phyloP scores from a whole-genome alignment of 2,329 filamentous ascomycete species.

The Hortaea sp. region DNA sequence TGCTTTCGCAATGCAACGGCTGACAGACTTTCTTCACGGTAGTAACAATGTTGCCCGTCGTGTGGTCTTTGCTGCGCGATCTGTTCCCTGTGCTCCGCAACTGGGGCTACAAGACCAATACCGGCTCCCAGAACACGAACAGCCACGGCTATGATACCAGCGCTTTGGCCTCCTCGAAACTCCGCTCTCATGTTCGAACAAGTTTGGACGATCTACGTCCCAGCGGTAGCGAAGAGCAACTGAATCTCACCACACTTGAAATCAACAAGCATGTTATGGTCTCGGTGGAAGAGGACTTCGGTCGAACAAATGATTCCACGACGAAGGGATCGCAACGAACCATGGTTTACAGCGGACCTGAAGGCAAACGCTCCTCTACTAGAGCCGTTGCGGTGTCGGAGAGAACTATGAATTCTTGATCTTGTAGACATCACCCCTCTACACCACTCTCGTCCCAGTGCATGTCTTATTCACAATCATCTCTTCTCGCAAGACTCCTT shows the following conservation, averaged over 20 bases:
- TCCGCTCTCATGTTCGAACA: background rate
- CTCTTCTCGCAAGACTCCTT: no score
- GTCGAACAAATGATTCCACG: no score
- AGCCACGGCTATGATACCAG: background rate
- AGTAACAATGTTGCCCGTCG: constrained; percentile 7
- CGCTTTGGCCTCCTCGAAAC: background rate
- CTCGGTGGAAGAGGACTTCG: no score
- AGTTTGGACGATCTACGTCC: background rate
- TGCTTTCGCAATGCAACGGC: background rate
- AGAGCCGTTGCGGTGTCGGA: no score
- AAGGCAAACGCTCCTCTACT: no score
- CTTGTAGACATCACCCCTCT: no score
- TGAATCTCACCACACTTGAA: background rate
- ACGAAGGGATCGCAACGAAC: no score
- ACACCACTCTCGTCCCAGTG: no score
- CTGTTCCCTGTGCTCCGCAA: constrained; percentile 3
- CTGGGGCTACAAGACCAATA: constrained; percentile 5
- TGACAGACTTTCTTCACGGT: background rate
- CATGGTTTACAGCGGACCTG: no score
- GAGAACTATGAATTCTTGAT: no score
- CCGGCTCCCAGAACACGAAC: background rate
- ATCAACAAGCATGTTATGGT: no score
- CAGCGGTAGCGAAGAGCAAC: background rate
- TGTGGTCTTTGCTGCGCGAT: constrained; percentile 9
- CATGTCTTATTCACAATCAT: no score